Evolutionary conservation across 139 green algal genomes (phyloP).

Genomic region (Tetradesmus lagerheimii): DNA sequence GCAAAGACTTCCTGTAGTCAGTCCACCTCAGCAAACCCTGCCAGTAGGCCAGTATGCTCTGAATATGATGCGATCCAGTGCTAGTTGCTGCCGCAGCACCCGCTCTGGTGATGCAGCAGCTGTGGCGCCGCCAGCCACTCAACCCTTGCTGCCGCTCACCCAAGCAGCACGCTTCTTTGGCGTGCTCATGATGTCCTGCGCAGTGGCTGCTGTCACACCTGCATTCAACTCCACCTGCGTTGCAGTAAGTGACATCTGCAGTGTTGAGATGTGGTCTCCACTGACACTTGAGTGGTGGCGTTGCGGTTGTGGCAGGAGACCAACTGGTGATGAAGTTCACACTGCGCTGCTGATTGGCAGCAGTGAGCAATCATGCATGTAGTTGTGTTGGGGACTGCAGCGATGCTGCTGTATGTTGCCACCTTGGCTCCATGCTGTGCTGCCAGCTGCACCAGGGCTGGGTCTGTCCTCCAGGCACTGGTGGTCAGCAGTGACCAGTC

Average conservation of each 20-base stretch:
- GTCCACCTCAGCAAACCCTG: background rate
- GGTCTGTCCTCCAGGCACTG: conserved; percentile 31
- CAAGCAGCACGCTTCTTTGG: background rate
- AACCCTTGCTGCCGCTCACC: background rate
- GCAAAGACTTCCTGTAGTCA: background rate
- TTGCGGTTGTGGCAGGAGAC: too few species aligned
- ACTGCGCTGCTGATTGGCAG: too few species aligned
- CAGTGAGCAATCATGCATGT: too few species aligned
- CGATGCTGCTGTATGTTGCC: background rate
- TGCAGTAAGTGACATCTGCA: background rate
- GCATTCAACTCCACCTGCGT: conserved; percentile 1
- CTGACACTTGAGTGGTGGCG: background rate
- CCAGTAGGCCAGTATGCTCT: background rate
- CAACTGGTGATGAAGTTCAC: too few species aligned
- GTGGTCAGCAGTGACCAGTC: conserved; percentile 45
- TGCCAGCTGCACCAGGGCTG: background rate
- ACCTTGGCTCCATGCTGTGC: conserved; percentile 7
- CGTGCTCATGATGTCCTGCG: background rate
- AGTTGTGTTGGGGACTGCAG: too few species aligned
- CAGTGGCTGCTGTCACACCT: background rate
- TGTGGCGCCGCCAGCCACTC: background rate
- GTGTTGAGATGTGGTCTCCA: background rate
- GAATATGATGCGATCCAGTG: background rate
- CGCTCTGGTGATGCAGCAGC: background rate
- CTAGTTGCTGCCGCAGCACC: background rate